Percentiles rank a stretch among this genome's conserved stretches.
Evolutionary conservation across 345 rosid genomes (phyloP).

Genomic region (Abelmoschus esculentus): DNA sequence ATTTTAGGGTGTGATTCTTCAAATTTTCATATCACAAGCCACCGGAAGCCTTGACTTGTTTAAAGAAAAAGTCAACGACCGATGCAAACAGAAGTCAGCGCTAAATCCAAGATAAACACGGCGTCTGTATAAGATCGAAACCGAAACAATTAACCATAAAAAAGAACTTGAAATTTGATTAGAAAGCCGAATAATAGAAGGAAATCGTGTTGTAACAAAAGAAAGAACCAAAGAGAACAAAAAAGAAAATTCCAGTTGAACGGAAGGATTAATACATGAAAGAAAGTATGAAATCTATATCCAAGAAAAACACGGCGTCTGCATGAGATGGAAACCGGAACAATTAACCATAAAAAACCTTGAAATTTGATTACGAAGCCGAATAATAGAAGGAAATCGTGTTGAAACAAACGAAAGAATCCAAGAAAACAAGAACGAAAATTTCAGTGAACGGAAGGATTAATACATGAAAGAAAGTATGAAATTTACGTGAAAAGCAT

Average conservation of each 20-base stretch:
- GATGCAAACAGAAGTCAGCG: too few relatives aligned
- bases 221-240: background rate
- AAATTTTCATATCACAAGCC: background rate
- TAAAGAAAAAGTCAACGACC: background rate
- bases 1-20: background rate
- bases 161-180: background rate
- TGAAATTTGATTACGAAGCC: slow-evolving; percentile 3
- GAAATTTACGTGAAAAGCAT: background rate
- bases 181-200: background rate
- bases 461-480: background rate
- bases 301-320: too few relatives aligned
- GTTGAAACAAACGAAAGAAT: background rate
- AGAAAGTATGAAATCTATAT: background rate
- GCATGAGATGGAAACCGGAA: background rate
- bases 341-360: background rate
- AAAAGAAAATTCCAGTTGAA: background rate
- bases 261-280: background rate
- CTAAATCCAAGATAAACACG: background rate
- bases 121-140: background rate
- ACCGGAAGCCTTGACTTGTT: background rate
- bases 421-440: background rate
- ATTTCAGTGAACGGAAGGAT: background rate
- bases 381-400: background rate
- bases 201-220: background rate
- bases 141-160: background rate